Evolutionary conservation across 148 eudicot species (phyloP), one percentile per base, ranked within the genome.

Genomic region (Limonium bicolor): DNA sequence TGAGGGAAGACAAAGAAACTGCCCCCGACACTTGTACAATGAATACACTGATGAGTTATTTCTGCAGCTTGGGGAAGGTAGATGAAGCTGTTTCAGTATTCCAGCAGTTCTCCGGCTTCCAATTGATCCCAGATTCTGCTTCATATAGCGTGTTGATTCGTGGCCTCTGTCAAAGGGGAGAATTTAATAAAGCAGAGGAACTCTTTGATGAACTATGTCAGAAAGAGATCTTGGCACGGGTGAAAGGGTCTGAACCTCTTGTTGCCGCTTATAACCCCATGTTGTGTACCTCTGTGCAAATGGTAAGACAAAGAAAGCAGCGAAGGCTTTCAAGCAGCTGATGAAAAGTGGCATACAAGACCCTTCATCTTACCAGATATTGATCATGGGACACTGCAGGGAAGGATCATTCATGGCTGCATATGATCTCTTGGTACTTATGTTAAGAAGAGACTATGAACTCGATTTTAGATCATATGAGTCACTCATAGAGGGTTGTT

Each of bases 251-350:
- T 30, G 48, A 45, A n/a, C 76, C 71, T 41, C 71, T 70, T 50
- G 58, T 39, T 50, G 76, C 76, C 33, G 51, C 76, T 23, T 70
- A 65, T 48, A 70, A 65, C 41, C 71, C 76, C 13, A 50, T 70
- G 1, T 70, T 50, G 60, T 48, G 47, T 40, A 70, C 41, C 30
- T 70, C 13, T 70, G 71, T 41, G 16, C 37, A 40, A 58, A 49
- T 29, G 71, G 65, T 4, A 70, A 65, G 40, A 61, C 65, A n/a
- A 40, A 37, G 51, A 70, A 57, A 45, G 76, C 71, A 8, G 76
- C 61, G 17, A 61, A 16, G 54, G 50, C 65, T 20, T 65, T 70
- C 41, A 53, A 65, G 51, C 71, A 70, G 51, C 41, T 70, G 8
- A 56, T 70, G 64, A 65, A 23, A 61, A 64, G 64, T 53, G 76